Conservation (phyloP, 2,329 filamentous ascomycete species). For the Aspergillus sp. region DNA sequence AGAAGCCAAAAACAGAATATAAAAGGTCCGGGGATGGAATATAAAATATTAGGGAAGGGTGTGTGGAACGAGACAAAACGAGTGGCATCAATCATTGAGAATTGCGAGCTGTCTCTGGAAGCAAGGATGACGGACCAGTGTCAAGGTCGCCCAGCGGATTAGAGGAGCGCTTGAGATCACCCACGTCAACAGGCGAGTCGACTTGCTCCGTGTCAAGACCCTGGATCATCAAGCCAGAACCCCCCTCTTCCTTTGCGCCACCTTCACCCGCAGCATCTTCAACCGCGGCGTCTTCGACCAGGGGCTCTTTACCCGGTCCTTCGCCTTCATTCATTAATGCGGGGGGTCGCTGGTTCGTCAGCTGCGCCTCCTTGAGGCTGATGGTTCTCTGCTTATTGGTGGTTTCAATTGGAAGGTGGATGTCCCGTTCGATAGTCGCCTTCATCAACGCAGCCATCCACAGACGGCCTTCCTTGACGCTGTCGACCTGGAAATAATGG, state of each 20-base stretch:
- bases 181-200: constrained; percentile 15
- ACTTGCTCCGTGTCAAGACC: constrained; percentile 33
- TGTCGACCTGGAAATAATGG: constrained; percentile 96
- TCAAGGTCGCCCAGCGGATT: constrained; percentile 30
- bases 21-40: constrained; percentile 6
- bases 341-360: constrained; percentile 85
- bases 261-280: constrained; percentile 16
- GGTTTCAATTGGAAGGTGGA: constrained; percentile 73
- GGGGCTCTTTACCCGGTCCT: constrained; percentile 27
- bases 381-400: constrained; percentile 98
- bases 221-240: constrained; percentile 35
- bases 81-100: constrained; percentile 18
- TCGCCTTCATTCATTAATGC: constrained; percentile 68
- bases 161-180: constrained; percentile 11
- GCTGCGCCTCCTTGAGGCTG: constrained; percentile 80
- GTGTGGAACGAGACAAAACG: constrained; percentile 2
- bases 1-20: constrained; percentile 10
- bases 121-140: constrained; percentile 24
- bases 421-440: constrained; percentile 92
- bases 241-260: constrained; percentile 23
- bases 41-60: neutral
- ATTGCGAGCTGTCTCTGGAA: constrained; percentile 28
- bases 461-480: constrained; percentile 78
- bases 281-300: constrained; percentile 1
- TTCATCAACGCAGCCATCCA: constrained; percentile 99